Evolutionary conservation across 2,329 filamentous ascomycete genomes (phyloP).

Genomic region (Diaporthe sp.): DNA sequence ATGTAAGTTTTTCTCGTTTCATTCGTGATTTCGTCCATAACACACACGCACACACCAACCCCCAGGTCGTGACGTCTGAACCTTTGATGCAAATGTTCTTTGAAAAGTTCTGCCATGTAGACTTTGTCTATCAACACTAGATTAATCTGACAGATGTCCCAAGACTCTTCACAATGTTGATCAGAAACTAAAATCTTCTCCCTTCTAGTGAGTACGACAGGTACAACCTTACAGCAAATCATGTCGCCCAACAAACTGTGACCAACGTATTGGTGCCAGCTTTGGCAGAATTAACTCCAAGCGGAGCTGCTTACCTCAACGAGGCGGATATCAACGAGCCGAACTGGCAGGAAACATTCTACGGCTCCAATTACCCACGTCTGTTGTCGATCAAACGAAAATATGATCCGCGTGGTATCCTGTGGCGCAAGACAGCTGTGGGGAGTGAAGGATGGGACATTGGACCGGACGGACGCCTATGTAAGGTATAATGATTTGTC

Average conservation of each 20-base stretch:
- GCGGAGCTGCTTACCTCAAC: constrained; percentile 25
- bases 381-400: constrained; percentile 52
- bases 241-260: neutral
- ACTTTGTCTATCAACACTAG: too few relatives aligned
- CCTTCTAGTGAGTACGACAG: neutral
- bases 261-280: constrained; percentile 15
- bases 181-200: neutral
- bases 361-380: constrained; percentile 22
- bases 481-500: constrained; percentile 31
- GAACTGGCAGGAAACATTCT: constrained; percentile 26
- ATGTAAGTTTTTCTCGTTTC: neutral
- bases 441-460: constrained; percentile 55
- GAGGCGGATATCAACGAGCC: constrained; percentile 31
- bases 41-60: neutral
- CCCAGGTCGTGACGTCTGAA: too few relatives aligned
- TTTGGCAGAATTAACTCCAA: constrained; percentile 36
- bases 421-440: constrained; percentile 52
- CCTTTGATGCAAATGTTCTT: neutral
- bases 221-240: constrained; percentile 9
- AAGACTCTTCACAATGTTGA: neutral
- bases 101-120: too few relatives aligned
- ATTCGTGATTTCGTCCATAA: too few relatives aligned
- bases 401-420: constrained; percentile 52
- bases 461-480: constrained; percentile 50
- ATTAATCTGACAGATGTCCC: neutral